Evolutionary conservation across 2,329 filamentous ascomycete genomes (phyloP), one percentile per base, ranked within the genome.

Genomic region (Penicillium rolfsii): DNA sequence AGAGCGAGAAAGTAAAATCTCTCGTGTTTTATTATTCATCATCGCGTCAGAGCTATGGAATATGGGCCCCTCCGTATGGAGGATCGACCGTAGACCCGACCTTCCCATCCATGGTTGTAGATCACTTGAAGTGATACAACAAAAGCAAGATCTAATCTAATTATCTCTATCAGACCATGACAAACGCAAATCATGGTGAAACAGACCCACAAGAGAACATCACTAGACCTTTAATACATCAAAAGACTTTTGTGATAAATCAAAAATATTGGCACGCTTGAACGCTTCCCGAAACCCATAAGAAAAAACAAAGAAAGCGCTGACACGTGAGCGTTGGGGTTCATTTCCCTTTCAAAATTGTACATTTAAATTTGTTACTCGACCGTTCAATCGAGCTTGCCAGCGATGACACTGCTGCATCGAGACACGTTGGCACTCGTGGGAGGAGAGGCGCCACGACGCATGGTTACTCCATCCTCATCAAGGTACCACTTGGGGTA

Each of bases 401-500:
- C 67, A 35, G 74, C 67, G 28, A 73, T 64, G 55, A 75, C 64
- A 60, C 74, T 77, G 62, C 67, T 72, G 63, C 67, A 71, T n/a
- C 74, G 73, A 52, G 74, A 77, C 26, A 76, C 74, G 43, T 72
- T 71, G 45, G 73, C 71, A 65, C 73, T 76, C 28, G 73, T 71
- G 6, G 73, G 70, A n/a, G 73, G 71, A 33, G 70, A 66, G 46
- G 71, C 68, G 26, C 67, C 67, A 22, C 71, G 75, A 24, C 66
- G 71, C 75, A 78, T 76, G 14, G 70, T 73, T 40, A 65, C 64
- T 45, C 75, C 77, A 55, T 76, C 72, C 38, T 74, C 61, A 60
- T 83, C 81, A 49, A 80, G 72, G 62, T 74, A 77, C 81, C 81
- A 83, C 50, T 81, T 79, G 57, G 80, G 78, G 66, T 83, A 83